Evolutionary conservation across 2,329 filamentous ascomycete genomes (phyloP).

Genomic region (Penicillium digitatum): DNA sequence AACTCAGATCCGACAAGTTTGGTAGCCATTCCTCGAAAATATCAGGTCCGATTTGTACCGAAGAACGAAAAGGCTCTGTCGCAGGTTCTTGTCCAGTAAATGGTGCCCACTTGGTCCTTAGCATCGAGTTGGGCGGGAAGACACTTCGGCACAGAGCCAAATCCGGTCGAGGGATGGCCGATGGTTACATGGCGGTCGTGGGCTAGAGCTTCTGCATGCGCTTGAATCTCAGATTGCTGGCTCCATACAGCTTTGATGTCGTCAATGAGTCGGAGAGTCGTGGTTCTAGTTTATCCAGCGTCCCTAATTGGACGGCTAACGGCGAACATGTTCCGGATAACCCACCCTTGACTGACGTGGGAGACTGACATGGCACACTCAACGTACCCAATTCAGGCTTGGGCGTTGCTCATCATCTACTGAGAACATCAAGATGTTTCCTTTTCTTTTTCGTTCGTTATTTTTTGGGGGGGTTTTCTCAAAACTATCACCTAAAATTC

Average conservation of each 20-base stretch:
- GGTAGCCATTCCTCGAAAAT: conserved; percentile 58
- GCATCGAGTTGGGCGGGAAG: not conserved
- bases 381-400: not conserved
- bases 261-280: not conserved
- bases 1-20: conserved; percentile 60
- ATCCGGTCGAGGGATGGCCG: not conserved
- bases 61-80: conserved; percentile 47
- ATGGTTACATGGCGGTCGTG: not conserved
- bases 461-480: too few relatives aligned
- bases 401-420: not conserved
- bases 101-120: not conserved
- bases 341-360: not conserved
- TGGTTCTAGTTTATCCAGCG: not conserved
- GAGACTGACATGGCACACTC: not conserved
- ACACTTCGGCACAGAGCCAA: not conserved
- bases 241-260: not conserved
- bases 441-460: too few relatives aligned
- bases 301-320: not conserved
- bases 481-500: not conserved
- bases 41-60: conserved; percentile 57
- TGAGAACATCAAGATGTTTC: not conserved
- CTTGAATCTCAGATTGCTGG: not conserved
- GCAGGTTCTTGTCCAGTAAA: conserved; percentile 35
- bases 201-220: not conserved
- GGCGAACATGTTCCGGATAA: not conserved